Conservation (phyloP, 139 green algal genomes). For the Pseudopediastrum boryanum region DNA sequence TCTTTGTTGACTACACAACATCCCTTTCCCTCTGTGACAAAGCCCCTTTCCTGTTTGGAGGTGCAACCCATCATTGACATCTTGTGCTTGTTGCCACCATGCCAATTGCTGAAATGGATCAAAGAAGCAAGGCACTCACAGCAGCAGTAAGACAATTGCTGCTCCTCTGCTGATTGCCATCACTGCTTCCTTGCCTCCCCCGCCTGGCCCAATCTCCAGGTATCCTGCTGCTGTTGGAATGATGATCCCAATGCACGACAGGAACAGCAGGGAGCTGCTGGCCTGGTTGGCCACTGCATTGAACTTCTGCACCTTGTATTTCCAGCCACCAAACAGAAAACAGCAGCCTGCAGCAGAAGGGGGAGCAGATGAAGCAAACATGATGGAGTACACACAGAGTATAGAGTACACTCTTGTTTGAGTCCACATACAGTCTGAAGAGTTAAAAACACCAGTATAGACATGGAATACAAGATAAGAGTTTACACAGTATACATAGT, state of each 20-base stretch:
- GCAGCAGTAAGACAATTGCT: constrained; percentile 47
- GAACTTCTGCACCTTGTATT: constrained; percentile 78
- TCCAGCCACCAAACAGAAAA: constrained; percentile 83
- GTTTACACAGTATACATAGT: too few species aligned
- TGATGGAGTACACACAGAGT: too few species aligned
- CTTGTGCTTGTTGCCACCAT: neutral
- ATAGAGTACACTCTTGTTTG: too few species aligned
- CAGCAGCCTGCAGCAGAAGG: constrained; percentile 67
- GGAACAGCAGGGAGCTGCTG: constrained; percentile 77
- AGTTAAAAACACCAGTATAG: too few species aligned
- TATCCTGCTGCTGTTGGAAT: constrained; percentile 70
- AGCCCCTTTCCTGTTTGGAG: neutral
- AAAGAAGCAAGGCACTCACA: constrained; percentile 20
- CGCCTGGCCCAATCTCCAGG: constrained; percentile 1
- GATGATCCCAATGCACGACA: constrained; percentile 77
- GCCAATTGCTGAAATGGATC: neutral
- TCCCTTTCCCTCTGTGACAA: too few species aligned
- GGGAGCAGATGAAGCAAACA: too few species aligned
- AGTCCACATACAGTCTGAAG: too few species aligned
- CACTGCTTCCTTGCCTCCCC: constrained; percentile 12
- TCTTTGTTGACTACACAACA: too few species aligned
- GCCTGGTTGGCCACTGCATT: constrained; percentile 73
- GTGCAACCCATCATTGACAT: neutral
- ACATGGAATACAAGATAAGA: too few species aligned
- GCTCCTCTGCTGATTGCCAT: constrained; percentile 38